Evolutionary conservation across 306 rosid species (phyloP).

Genomic region (Amphicarpaea edgeworthii): DNA sequence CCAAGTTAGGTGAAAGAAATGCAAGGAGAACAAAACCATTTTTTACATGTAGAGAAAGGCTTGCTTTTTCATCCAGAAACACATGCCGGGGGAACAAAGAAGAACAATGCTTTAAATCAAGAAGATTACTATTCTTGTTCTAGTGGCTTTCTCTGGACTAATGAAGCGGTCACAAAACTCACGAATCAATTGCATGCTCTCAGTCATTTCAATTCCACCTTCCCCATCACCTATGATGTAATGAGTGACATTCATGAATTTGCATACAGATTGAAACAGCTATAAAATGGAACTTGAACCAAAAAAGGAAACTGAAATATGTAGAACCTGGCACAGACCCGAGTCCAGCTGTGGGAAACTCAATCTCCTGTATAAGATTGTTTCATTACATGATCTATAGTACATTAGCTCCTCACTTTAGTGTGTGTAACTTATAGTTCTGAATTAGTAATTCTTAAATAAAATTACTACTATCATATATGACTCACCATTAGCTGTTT

Average conservation of each 20-base stretch:
- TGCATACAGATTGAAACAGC: conserved; percentile 10
- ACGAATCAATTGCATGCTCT: conserved; percentile 88
- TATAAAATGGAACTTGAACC: not conserved
- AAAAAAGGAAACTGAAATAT: conserved; percentile 12
- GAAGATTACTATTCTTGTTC: conserved; percentile 84
- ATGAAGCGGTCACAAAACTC: conserved; percentile 73
- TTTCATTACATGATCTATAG: conserved; percentile 49
- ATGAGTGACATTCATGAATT: conserved; percentile 31
- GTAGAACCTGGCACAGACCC: conserved; percentile 89
- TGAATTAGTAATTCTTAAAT: conserved; percentile 16
- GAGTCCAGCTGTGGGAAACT: conserved; percentile 96
- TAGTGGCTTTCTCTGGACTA: conserved; percentile 64
- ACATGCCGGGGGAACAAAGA: conserved; percentile 23
- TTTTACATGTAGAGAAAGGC: conserved; percentile 15
- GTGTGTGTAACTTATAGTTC: conserved; percentile 33
- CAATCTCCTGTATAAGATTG: conserved; percentile 81
- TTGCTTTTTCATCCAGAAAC: conserved; percentile 24
- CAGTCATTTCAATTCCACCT: conserved; percentile 98
- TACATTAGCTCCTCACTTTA: conserved; percentile 14
- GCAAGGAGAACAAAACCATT: conserved; percentile 21
- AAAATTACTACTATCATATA: conserved; percentile 33
- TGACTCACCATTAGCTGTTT: conserved; percentile 83
- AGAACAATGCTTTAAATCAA: conserved; percentile 39
- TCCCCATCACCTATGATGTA: conserved; percentile 90
- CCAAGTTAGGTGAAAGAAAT: conserved; percentile 29